Evolutionary conservation across 78 protist genomes (phyloP), one percentile per base, ranked within the genome.

Genomic region (Dictyostelium brefeldianum): DNA sequence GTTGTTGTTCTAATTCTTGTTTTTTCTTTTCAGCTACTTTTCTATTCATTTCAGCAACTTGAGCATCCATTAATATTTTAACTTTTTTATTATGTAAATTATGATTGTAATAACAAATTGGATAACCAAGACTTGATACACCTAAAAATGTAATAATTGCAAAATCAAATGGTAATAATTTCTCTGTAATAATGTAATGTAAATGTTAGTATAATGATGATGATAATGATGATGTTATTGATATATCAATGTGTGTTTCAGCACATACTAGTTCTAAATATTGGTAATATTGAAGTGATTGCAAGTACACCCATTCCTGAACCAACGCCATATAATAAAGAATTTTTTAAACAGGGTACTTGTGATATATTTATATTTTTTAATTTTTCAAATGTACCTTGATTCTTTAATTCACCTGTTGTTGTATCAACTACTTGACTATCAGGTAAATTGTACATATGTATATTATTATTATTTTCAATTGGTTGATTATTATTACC

Each of bases 31-130:
- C 71, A 3, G 62, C 11, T 48, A 74, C 10, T 50, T 75, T 85
- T 62, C 92, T 85, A 62, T 85, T 85, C 78, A 85, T 46, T 64
- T 85, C 92, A 8, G 92, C 83, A 22, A 85, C 67, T 50, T 85
- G 92, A 25, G 83, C 83, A 62, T 85, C 92, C 92, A 85, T 85
- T 57, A 85, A 73, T 81, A 75, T 41, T 36, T 77, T 85, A 29
- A 85, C 51, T 47, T 65, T 85, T 75, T 48, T 48, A 57, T 85
- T 73, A 36, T 85, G 92, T 47, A 85, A 47, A n/a, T 64, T 78
- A 46, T 75, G 65, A 77, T 85, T 85, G 75, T 85, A 85, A 62
- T 73, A 64, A 75, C 92, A 85, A 20, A 85, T 85, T 27, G 92
- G 92, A 79, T 80, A 29, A 69, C 27, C 18, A 7, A 56, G 6